Percentiles rank a stretch among this genome's conserved stretches.
These are phyloP conservation scores for Fusarium paranaense DNA, from an alignment of 2,329 filamentous ascomycete genomes.

Conservation along the genomic window DNA sequence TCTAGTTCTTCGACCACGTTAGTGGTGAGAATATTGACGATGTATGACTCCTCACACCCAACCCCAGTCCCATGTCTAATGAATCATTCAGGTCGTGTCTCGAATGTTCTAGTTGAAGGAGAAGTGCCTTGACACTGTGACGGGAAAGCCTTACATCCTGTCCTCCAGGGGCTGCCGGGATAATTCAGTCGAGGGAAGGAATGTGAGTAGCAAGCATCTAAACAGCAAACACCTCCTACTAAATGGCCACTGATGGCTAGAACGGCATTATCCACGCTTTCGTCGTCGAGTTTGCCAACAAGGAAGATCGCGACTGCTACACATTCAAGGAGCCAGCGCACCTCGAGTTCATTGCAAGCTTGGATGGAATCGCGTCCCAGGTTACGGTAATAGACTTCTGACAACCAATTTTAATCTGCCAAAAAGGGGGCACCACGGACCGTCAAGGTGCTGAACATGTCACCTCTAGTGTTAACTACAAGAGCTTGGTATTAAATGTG, in stretches of 20 bases:
- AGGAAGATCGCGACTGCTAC: background rate
- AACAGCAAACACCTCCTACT: background rate
- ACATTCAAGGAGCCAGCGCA: background rate
- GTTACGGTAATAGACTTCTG: background rate
- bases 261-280: background rate
- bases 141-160: background rate
- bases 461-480: background rate
- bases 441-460: background rate
- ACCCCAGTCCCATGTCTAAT: background rate
- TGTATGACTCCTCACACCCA: background rate
- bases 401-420: background rate
- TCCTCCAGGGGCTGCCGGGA: background rate
- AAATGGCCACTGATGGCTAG: background rate
- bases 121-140: background rate
- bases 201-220: background rate
- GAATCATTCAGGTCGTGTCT: background rate
- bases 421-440: background rate
- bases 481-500: background rate
- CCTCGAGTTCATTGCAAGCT: background rate
- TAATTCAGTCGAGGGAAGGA: background rate
- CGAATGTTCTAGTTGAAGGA: background rate
- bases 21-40: background rate
- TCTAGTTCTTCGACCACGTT: background rate
- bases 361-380: background rate
- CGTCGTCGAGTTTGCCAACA: background rate